Evolutionary conservation across 768 basidiomycete genomes (phyloP).

Genomic region (Leucogyrophana mollusca): DNA sequence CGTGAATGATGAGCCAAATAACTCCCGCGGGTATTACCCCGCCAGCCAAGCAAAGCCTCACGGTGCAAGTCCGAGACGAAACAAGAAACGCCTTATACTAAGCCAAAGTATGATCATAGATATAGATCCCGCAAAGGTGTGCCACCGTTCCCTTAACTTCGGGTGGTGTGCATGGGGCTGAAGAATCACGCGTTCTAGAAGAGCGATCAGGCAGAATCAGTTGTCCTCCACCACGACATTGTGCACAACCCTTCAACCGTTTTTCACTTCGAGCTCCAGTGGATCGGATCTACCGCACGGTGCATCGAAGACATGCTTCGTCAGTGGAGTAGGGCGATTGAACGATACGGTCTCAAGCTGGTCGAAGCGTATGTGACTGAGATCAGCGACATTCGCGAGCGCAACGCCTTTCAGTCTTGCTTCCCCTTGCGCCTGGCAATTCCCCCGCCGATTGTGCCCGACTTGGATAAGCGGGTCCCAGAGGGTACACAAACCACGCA

Average conservation of each 20-base stretch:
- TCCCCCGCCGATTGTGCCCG: slow-evolving; percentile 68
- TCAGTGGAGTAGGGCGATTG: slow-evolving; percentile 78
- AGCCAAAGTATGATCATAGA: slow-evolving; percentile 93
- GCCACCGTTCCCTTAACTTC: slow-evolving; percentile 6
- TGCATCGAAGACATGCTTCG: slow-evolving; percentile 87
- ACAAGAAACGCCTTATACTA: slow-evolving; percentile 64
- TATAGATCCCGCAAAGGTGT: slow-evolving; percentile 72
- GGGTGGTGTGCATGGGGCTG: slow-evolving; percentile 5
- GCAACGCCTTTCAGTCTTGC: slow-evolving; percentile 91
- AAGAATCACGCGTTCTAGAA: slow-evolving; percentile 41
- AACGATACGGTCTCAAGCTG: slow-evolving; percentile 86
- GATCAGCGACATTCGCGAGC: slow-evolving; percentile 81
- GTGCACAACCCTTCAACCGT: slow-evolving; percentile 93
- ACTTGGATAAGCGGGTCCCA: slow-evolving; percentile 65
- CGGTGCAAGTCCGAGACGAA: slow-evolving; percentile 41
- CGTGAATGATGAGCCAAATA: slow-evolving; percentile 41
- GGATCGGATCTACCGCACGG: slow-evolving; percentile 92
- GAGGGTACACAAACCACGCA: slow-evolving; percentile 63
- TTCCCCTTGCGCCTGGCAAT: slow-evolving; percentile 78
- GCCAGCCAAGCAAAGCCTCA: slow-evolving; percentile 34
- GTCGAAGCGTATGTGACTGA: slow-evolving; percentile 93
- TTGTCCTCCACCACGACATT: slow-evolving; percentile 89
- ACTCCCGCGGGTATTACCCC: slow-evolving; percentile 31
- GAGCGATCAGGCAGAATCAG: slow-evolving; percentile 86
- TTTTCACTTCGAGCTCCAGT: slow-evolving; percentile 96